Base-by-base conservation (phyloP, 2,329 filamentous ascomycete genomes). In the Pseudocercospora pini-densiflorae region DNA sequence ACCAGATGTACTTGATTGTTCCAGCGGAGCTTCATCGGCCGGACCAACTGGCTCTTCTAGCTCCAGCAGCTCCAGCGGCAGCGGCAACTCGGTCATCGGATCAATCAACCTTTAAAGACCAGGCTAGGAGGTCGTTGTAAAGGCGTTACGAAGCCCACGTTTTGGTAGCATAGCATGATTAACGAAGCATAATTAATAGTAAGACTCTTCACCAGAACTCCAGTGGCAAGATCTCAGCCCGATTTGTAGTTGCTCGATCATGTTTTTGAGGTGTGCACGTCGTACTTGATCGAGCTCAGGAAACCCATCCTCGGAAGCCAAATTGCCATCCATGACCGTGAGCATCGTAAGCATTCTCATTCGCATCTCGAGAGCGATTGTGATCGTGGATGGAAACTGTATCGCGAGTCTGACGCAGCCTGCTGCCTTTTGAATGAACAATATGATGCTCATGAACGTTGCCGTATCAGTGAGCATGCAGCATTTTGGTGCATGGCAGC, bases 1-100 rank as follows among this genome's bases (percentile, higher is more conserved):
- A n/a, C 9, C n/a, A 58, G 57, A 59, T 43, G 14, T 4, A 7
- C 2, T 59, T 24, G 36, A 45, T 12, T 59, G 57, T 36, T 21
- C 23, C 33, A 59, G 31, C 33, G 57, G 57, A 24, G 2, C 36
- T 16, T 19, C 57, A 3, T 21, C 57, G 2, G 57, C 57, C 33
- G 36, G 57, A 3, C 57, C 57, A 47, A 24, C 31, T 12, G 57
- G 36, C 40, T 45, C 57, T 45, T 45, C 33, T 24, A 59, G 57
- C 36, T 59, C 57, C 57, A 59, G 57, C 33, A 59, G 57, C 21
- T 59, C 57, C 21, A 24, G 31, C 23, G 31, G 57, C 8, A 51
- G 12, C 16, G 24, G 45, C 4, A 33, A 49, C 59, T 51, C 43
- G 40, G 9, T 61, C 6, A 61, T 61, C 29, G 59, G 40, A 51